These are phyloP conservation scores for Tephrocybe sp. DNA, from an alignment of 768 basidiomycete species.

Conservation along the genomic window DNA sequence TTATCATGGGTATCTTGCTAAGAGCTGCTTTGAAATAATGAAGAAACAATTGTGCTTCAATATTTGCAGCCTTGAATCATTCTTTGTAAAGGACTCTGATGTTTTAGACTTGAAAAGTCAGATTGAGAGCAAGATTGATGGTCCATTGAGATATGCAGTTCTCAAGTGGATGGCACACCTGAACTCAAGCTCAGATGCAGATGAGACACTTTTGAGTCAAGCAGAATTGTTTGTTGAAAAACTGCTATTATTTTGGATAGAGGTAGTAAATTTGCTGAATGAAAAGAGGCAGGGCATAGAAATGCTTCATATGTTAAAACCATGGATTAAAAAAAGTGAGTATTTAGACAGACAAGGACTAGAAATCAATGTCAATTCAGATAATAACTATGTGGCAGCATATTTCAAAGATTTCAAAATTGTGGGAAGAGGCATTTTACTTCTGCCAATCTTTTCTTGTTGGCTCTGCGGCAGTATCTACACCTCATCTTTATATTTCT, in stretches of 20 bases:
- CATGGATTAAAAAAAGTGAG: background rate
- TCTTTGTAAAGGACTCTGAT: background rate
- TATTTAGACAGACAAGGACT: no score
- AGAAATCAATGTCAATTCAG: background rate
- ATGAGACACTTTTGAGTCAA: background rate
- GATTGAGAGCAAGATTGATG: background rate
- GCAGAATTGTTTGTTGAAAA: background rate
- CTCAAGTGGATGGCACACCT: background rate
- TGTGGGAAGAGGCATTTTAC: background rate
- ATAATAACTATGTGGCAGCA: background rate
- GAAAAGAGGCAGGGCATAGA: background rate
- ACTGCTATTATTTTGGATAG: background rate
- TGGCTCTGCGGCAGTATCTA: background rate
- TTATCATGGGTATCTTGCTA: background rate
- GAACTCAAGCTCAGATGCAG: background rate
- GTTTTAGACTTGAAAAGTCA: background rate
- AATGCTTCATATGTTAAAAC: no score
- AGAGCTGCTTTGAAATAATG: background rate
- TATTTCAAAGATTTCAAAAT: background rate
- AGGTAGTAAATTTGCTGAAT: no score
- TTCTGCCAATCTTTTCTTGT: background rate
- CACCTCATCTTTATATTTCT: background rate
- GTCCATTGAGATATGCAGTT: background rate
- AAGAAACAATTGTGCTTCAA: no score
- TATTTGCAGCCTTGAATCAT: background rate